Base-by-base conservation (phyloP, 352 stramenopile species). In the Elongisporangium prolatum region DNA sequence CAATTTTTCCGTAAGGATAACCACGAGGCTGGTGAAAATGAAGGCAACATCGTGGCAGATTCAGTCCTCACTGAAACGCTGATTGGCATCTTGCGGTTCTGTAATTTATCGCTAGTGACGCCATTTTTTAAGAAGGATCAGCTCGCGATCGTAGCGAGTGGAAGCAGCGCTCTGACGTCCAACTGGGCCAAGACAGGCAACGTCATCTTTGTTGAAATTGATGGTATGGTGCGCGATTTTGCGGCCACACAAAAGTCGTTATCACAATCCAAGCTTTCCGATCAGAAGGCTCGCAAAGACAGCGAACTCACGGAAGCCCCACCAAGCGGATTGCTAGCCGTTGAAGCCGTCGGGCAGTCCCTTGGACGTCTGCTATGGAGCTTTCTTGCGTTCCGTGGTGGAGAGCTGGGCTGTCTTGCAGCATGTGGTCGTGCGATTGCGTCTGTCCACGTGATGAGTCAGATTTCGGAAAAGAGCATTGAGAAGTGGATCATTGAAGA, bases 401-500 rank as follows among this genome's bases (percentile, higher is more conserved):
- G 84, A n/a, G 85, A 93, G 38, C 60, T 90, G 1, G 86, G 77
- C 38, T 93, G 82, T 37, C 57, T 95, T 8, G 66, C 74, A 7
- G 81, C 75, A 0, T 91, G 84, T 55, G 86, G 86, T 0, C 77
- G 80, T n/a, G 77, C 84, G 1, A 73, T 95, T 34, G 86, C 86
- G 34, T 93, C 80, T 0, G 86, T 95, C 13, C 72, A 91, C 22
- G 74, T 91, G 4, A 93, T 95, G 84, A 89, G 80, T 58, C 72
- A 85, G 17, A 79, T 93, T 7, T 68, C 82, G 0, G 86, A 95
- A 60, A 84, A 85, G 38, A 89, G 84, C 56, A 91, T 95, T 38
- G 84, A 93, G 62, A 89, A 88, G 48, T 93, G 83, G 83, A 68
- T 93, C 14, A 91, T 95, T 48, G 83, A 91, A 57, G 82, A 91